Evolutionary conservation across 176 grass and related monocot species (phyloP), one percentile per base, ranked within the genome.

Genomic region (Zoysia pacifica): DNA sequence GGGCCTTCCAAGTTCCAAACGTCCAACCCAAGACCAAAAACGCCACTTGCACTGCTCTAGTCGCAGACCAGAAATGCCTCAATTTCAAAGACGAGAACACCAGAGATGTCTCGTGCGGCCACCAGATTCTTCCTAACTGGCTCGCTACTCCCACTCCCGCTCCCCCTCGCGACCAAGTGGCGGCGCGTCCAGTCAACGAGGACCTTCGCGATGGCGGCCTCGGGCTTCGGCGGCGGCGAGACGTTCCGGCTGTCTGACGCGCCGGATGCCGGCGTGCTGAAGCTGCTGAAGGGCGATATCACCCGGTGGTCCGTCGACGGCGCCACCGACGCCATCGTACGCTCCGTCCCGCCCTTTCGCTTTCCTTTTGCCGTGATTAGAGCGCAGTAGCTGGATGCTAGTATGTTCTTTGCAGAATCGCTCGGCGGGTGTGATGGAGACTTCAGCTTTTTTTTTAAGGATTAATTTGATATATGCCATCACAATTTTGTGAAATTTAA

Each of bases 251-350:
- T 98, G 20, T 98, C 92, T 63, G 66, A 81, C 18, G 84, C 54
- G 9, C 81, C 88, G 73, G 84, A 51, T 1, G 86, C 77, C 55
- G 85, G 64, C 56, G 45, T 54, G 42, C 83, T 98, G 38, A 98
- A 93, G 92, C 81, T 98, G 77, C 90, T 79, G 45, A 94, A 89
- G 83, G 92, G 92, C 62, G 95, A 98, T 54, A 89, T 98, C 81
- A 94, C 92, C 39, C 20, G 53, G 62, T 98, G 95, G 95, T 86
- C 81, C 55, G 83, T 98, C 60, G 89, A 94, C 80, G 88, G 90
- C 81, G 78, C 87, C 85, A 90, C 90, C 62, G 92, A 98, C 60
- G 92, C 92, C 66, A 94, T 97, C 67, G 91, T 97, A 73, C 77
- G 94, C 19, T 83, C 60, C 13, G 44, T 52, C 39, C 20, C 18